These are phyloP conservation scores for Filosporella fistucella DNA, from an alignment of 495 filamentous ascomycete genomes.

Conservation along the genomic window DNA sequence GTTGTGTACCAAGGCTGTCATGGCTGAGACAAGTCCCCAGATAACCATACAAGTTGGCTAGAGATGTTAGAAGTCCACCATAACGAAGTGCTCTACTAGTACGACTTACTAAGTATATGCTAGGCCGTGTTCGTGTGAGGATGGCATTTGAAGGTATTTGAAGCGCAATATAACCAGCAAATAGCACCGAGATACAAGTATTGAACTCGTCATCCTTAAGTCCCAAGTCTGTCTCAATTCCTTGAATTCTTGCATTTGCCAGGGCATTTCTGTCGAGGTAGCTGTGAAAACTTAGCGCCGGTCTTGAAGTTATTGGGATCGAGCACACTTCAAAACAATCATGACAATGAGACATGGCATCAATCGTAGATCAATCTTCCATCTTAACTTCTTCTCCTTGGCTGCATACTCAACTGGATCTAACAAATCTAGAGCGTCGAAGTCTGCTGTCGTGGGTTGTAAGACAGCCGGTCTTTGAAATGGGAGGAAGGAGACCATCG, in stretches of 20 bases:
- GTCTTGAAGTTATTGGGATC: neutral
- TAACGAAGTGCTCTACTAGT: too few species aligned
- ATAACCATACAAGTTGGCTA: constrained; percentile 39
- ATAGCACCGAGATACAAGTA: constrained; percentile 31
- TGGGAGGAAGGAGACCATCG: too few species aligned
- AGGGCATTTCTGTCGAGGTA: constrained; percentile 42
- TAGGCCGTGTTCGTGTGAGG: constrained; percentile 58
- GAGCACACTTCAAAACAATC: constrained; percentile 28
- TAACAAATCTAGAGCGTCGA: neutral
- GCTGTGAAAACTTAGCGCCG: constrained; percentile 37
- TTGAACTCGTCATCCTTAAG: constrained; percentile 39
- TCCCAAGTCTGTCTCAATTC: constrained; percentile 56
- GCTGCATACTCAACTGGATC: neutral
- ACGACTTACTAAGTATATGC: constrained; percentile 35
- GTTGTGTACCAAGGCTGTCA: constrained; percentile 46
- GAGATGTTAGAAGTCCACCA: too few species aligned
- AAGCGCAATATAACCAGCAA: constrained; percentile 36
- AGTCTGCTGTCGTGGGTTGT: neutral
- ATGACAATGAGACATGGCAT: constrained; percentile 56
- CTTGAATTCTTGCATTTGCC: constrained; percentile 69
- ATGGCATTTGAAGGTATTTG: neutral
- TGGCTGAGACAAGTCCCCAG: constrained; percentile 48
- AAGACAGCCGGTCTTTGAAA: too few species aligned
- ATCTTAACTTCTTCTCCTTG: constrained; percentile 24
- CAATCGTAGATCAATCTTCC: constrained; percentile 46